Percentiles rank a stretch among this genome's conserved stretches.
Evolutionary conservation across 345 rosid genomes (phyloP).

Genomic region (Citrus medica): DNA sequence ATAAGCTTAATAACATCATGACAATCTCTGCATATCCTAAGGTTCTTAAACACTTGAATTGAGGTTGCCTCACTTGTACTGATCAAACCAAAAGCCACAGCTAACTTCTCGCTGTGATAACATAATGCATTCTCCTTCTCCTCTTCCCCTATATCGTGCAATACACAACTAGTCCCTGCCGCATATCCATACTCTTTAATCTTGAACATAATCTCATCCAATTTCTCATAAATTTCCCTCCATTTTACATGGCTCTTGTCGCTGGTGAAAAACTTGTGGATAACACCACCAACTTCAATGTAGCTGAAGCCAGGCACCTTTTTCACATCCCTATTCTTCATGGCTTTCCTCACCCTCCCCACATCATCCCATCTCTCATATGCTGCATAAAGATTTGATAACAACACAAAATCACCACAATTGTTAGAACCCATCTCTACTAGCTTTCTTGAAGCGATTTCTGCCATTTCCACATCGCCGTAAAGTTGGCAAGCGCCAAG

Average conservation of each 20-base stretch:
- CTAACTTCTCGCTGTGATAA: conserved; percentile 86
- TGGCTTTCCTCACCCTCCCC: conserved; percentile 65
- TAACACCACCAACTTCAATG: conserved; percentile 57
- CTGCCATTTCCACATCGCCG: conserved; percentile 71
- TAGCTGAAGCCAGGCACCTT: conserved; percentile 86
- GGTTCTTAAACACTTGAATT: conserved; percentile 79
- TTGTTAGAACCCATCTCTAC: conserved; percentile 69
- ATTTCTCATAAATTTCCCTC: conserved; percentile 59
- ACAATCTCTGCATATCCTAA: conserved; percentile 86
- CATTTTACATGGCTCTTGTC: conserved; percentile 57
- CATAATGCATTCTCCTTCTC: conserved; percentile 79
- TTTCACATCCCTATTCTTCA: conserved; percentile 72
- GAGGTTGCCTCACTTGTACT: conserved; percentile 40
- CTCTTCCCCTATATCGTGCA: conserved; percentile 89
- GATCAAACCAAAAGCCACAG: conserved; percentile 80
- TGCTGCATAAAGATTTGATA: conserved; percentile 79
- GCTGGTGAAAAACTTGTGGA: conserved; percentile 68
- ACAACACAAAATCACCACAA: conserved; percentile 73
- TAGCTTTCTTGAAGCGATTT: conserved; percentile 55
- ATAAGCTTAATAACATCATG: conserved; percentile 70
- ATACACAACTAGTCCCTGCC: conserved; percentile 68
- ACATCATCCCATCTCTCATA: conserved; percentile 79
- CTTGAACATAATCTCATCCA: conserved; percentile 72
- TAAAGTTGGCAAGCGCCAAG: conserved; percentile 77
- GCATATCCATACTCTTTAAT: conserved; percentile 66